Conservation (phyloP, 176 grass and related monocot species). For the Zoysia japonica region DNA sequence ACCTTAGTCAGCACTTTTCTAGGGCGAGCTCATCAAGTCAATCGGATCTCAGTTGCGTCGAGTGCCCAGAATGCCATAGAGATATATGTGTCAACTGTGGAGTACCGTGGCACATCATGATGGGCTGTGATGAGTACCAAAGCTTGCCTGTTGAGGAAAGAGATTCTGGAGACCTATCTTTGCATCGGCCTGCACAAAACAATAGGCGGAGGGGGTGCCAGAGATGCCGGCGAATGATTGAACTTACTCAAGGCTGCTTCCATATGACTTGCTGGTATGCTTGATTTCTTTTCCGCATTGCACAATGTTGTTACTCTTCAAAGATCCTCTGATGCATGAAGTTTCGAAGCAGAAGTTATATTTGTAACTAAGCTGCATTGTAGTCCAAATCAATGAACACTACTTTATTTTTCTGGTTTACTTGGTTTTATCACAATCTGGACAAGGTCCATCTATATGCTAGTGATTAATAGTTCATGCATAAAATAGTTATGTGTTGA, state of each 20-base stretch:
- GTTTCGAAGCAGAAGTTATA: conserved; percentile 4
- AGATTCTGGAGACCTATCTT: conserved; percentile 60
- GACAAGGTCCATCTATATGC: not conserved
- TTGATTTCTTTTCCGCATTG: conserved; percentile 4
- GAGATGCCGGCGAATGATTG: conserved; percentile 71
- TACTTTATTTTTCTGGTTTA: not conserved
- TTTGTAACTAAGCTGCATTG: not conserved
- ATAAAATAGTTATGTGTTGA: not conserved
- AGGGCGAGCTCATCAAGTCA: conserved; percentile 70
- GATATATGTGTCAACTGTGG: conserved; percentile 87
- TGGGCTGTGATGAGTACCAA: conserved; percentile 88
- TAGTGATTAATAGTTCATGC: not conserved
- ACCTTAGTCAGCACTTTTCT: conserved; percentile 67
- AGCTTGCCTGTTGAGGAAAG: conserved; percentile 57
- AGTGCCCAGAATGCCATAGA: conserved; percentile 81
- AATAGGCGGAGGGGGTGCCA: conserved; percentile 75
- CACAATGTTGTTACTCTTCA: not conserved
- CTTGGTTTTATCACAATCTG: conserved; percentile 3
- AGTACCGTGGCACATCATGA: conserved; percentile 88
- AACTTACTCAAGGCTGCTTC: conserved; percentile 69
- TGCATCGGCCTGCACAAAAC: conserved; percentile 57
- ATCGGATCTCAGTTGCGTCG: conserved; percentile 61
- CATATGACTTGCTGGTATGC: conserved; percentile 87
- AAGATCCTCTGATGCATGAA: not conserved
- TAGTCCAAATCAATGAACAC: not conserved